Base-by-base conservation (phyloP, 1,139 yeast genomes). In the Diutina pseudorugosa region DNA sequence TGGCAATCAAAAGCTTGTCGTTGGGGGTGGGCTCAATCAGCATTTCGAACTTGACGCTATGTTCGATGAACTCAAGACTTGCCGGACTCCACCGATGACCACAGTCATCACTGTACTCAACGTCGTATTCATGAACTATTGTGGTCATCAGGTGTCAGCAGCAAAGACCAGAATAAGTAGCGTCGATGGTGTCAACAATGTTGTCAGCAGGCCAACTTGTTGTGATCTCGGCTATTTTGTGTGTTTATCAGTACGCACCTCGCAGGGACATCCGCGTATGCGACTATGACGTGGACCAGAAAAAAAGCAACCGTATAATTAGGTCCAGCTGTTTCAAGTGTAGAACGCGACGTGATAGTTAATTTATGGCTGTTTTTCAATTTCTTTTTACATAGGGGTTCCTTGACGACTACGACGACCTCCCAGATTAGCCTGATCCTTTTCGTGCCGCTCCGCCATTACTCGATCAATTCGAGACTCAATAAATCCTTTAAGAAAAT, bases 341-440 rank as follows among this genome's bases (percentile, higher is more conserved):
- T n/a, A n/a, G n/a, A n/a, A n/a, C n/a, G n/a, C n/a, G n/a, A n/a
- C n/a, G n/a, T n/a, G n/a, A n/a, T n/a, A n/a, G n/a, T n/a, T n/a
- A n/a, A n/a, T n/a, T n/a, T n/a, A n/a, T n/a, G 16, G 41, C 16
- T 9, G 8, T 23, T 23, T 23, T 23, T 23, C n/a, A n/a, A n/a
- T n/a, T 4, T 23, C 6, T 4, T 23, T 4, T 23, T 25, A 45
- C 23, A 27, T 16, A 5, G 49, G 49, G n/a, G 49, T 45, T 14
- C 49, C 49, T 12, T 45, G 49, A 1, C 49, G 30, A 45, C 49
- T 45, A 9, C 40, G 30, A 16, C 49, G 36, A 4, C 49, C 49
- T 5, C 40, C 49, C 16, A 16, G 18, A 25, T 27, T 45, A 9
- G 16, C 40, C 19, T 45, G 36, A 12, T 45, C 49, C 8, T 18